phyloP scores from a whole-genome alignment of 1,284 basidiomycete species.

The Marasmius oreades region DNA sequence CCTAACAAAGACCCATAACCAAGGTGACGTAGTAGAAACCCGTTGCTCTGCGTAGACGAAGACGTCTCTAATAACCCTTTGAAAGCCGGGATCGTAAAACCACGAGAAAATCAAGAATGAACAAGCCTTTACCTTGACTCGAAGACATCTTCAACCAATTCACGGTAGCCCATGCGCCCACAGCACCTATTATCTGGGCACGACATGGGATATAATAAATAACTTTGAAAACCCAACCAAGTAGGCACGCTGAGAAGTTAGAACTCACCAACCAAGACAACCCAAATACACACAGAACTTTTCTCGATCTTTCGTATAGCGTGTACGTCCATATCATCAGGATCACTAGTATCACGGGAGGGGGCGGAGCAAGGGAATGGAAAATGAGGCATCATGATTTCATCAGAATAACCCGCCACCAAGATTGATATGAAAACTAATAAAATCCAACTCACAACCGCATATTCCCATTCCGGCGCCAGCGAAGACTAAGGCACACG shows the following conservation, averaged over 20 bases:
- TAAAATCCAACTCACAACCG: neutral
- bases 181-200: neutral
- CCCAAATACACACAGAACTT: neutral
- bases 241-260: neutral
- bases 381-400: neutral
- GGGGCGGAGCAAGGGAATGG: too few species aligned
- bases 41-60: neutral
- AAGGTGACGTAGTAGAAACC: neutral
- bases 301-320: conserved; percentile 4
- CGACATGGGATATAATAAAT: neutral
- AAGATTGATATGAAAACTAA: neutral
- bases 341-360: neutral
- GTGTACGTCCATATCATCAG: conserved; percentile 4
- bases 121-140: neutral
- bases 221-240: neutral
- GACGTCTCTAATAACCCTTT: neutral
- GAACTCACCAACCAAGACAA: conserved; percentile 3
- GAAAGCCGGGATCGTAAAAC: neutral
- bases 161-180: neutral
- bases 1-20: neutral
- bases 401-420: neutral
- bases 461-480: conserved; percentile 7
- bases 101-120: neutral
- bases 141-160: neutral
- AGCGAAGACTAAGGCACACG: conserved; percentile 2